phyloP scores from a whole-genome alignment of 129 eudicot genomes.

The Flaveria trinervia region DNA sequence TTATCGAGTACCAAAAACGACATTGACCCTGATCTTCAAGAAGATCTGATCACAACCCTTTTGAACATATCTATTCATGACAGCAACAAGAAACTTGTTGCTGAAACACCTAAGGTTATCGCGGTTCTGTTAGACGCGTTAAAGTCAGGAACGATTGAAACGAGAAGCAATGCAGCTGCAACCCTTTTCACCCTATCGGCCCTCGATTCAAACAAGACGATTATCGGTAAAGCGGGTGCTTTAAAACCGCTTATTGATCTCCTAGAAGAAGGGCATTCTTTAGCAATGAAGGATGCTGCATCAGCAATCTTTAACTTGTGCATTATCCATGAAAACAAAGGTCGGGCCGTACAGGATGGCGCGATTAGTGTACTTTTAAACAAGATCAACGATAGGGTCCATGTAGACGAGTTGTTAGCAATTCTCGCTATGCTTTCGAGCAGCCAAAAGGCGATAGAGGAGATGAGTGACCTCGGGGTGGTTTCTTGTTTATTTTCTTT shows the following conservation, averaged over 20 bases:
- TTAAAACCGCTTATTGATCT: constrained; percentile 64
- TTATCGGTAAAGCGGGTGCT: constrained; percentile 79
- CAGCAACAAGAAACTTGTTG: constrained; percentile 76
- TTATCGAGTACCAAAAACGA: constrained; percentile 42
- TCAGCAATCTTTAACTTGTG: constrained; percentile 78
- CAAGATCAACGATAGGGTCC: constrained; percentile 52
- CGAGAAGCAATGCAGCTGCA: constrained; percentile 81
- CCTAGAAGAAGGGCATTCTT: constrained; percentile 60
- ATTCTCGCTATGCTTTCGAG: constrained; percentile 89
- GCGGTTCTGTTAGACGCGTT: constrained; percentile 60
- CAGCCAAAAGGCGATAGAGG: constrained; percentile 66
- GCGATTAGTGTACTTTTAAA: constrained; percentile 67
- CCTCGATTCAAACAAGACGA: constrained; percentile 69
- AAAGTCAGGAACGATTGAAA: constrained; percentile 55
- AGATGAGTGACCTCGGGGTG: constrained; percentile 71
- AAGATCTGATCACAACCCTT: constrained; percentile 77
- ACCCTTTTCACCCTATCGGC: constrained; percentile 85
- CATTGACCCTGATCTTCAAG: constrained; percentile 58
- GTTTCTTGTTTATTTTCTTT: constrained; percentile 61
- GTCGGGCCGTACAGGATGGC: constrained; percentile 65
- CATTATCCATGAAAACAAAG: constrained; percentile 70
- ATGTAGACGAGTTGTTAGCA: constrained; percentile 72
- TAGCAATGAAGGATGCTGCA: constrained; percentile 80
- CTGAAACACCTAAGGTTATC: constrained; percentile 63
- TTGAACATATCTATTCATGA: constrained; percentile 81